A percentile compares a stretch with the other conserved stretches of the same genome.
phyloP scores from a whole-genome alignment of 2,329 filamentous ascomycete species.

The Chaetomium sp. region DNA sequence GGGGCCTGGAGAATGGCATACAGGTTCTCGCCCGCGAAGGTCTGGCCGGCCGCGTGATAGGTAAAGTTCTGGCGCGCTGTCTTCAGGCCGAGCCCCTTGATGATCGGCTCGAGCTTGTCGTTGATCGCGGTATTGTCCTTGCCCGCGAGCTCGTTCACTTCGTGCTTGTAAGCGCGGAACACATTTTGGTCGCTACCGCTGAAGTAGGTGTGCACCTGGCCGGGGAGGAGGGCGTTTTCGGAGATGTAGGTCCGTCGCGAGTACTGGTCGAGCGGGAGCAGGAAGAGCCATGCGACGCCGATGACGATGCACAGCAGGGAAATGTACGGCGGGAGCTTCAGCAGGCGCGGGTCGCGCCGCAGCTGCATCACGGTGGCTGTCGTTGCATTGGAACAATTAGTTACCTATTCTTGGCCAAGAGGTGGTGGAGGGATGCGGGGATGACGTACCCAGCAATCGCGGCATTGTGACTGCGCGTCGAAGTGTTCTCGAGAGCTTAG shows the following conservation, averaged over 20 bases:
- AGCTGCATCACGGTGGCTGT: constrained; percentile 59
- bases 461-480: constrained; percentile 37
- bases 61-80: constrained; percentile 82
- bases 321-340: constrained; percentile 80
- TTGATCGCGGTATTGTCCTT: constrained; percentile 55
- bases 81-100: constrained; percentile 76
- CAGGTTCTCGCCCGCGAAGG: constrained; percentile 75
- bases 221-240: constrained; percentile 90
- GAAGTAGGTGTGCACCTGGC: constrained; percentile 97
- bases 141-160: constrained; percentile 59
- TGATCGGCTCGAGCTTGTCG: constrained; percentile 65
- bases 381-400: constrained; percentile 3
- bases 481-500: neutral
- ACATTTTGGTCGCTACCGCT: constrained; percentile 93
- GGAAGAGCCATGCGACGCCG: constrained; percentile 81
- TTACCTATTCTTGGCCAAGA: neutral
- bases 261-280: constrained; percentile 85
- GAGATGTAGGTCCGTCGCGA: constrained; percentile 92
- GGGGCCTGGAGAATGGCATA: constrained; percentile 93
- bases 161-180: constrained; percentile 81
- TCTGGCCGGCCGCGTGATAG: constrained; percentile 70
- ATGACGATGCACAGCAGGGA: constrained; percentile 79
- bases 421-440: constrained; percentile 18
- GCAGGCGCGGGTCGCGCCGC: constrained; percentile 72
- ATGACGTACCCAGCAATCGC: constrained; percentile 43